Conservation (phyloP, 78 protist genomes). For the Emiliania huxleyi region DNA sequence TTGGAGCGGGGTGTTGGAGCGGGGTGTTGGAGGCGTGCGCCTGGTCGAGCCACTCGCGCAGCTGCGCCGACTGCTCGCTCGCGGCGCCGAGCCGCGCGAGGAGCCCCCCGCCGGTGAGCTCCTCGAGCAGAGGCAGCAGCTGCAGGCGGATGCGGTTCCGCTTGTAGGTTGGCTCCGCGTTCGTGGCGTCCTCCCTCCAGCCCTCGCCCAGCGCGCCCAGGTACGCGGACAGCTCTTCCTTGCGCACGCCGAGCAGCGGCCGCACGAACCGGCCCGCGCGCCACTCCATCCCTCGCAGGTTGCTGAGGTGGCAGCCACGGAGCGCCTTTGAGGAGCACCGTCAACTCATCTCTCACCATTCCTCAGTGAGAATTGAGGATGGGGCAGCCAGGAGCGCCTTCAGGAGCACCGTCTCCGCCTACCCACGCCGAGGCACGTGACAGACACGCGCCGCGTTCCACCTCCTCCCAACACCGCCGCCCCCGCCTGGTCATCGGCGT, state of each 20-base stretch:
- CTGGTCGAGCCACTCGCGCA: background rate
- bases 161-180: background rate
- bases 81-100: background rate
- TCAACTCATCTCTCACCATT: too few species aligned
- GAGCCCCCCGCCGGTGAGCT: background rate
- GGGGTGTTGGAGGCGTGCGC: too few species aligned
- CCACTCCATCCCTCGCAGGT: background rate
- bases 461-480: background rate
- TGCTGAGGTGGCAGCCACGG: constrained; percentile 3
- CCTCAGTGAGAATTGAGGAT: too few species aligned
- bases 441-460: too few species aligned
- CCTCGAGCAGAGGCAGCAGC: background rate
- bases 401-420: too few species aligned
- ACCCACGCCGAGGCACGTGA: too few species aligned
- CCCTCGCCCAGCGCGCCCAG: background rate
- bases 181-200: background rate
- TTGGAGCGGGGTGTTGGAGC: too few species aligned
- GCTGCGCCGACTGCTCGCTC: background rate
- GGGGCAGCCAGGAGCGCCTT: too few species aligned
- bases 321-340: too few species aligned
- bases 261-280: background rate
- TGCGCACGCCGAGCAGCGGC: background rate
- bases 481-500: background rate
- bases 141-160: background rate
- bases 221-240: background rate